Percentiles rank a stretch among this genome's conserved stretches.
These are phyloP conservation scores for Auriscalpium orientale DNA, from an alignment of 768 basidiomycete species.

Conservation along the genomic window DNA sequence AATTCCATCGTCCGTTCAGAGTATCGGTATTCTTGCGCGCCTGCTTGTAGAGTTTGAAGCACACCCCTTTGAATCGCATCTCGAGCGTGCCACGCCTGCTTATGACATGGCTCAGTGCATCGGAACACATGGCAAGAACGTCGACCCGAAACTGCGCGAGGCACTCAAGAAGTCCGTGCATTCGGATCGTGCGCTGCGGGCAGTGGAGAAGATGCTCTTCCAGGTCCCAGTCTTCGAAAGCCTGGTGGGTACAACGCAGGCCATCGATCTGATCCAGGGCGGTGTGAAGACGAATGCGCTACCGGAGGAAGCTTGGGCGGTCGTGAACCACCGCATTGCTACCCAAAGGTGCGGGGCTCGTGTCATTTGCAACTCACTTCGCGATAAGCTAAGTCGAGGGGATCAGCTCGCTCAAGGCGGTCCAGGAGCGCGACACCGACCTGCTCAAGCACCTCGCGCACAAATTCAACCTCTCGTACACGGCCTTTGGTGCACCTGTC, in stretches of 20 bases:
- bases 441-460: constrained; percentile 23
- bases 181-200: constrained; percentile 25
- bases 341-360: constrained; percentile 20
- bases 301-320: constrained; percentile 32
- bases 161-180: constrained; percentile 20
- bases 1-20: background rate
- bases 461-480: constrained; percentile 33
- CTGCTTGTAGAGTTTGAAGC: constrained; percentile 12
- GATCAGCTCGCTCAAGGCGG: constrained; percentile 23
- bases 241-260: constrained; percentile 24
- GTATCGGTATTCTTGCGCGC: constrained; percentile 71
- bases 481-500: constrained; percentile 31
- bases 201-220: constrained; percentile 26
- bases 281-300: constrained; percentile 40
- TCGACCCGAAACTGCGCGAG: constrained; percentile 24
- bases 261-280: constrained; percentile 35
- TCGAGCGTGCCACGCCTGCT: constrained; percentile 23
- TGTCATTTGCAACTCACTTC: too few relatives aligned
- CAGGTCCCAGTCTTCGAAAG: constrained; percentile 18
- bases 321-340: constrained; percentile 29
- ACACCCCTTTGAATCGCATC: constrained; percentile 17
- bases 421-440: constrained; percentile 23
- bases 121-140: constrained; percentile 32
- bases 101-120: constrained; percentile 35
- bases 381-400: background rate